Evolutionary conservation across 345 rosid genomes (phyloP), one percentile per base, ranked within the genome.

Genomic region (Citrus maxima): DNA sequence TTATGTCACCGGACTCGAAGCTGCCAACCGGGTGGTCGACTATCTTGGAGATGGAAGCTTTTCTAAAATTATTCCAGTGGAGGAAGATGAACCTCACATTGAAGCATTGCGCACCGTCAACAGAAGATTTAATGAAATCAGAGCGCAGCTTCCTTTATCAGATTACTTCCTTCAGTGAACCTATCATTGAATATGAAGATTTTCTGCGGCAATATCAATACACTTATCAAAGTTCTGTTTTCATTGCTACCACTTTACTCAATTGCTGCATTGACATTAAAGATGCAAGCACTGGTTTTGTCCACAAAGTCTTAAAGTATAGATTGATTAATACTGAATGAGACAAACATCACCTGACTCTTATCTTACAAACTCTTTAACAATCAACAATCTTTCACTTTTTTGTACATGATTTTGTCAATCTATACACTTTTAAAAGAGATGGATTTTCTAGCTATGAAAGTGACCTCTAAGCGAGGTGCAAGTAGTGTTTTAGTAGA

Each of bases 41-140:
- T 80, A 82, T 65, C 83, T 89, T 22, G 87, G 80, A 79, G 84
- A 84, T 16, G 93, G 94, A 81, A 82, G 84, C 73, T 87, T 85
- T 38, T 87, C 88, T 14, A 85, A 79, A 73, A 86, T 89, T 59
- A 75, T 90, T 51, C 87, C 90, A 18, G 86, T 87, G 0, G 88
- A 87, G 79, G 91, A 88, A 84, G 93, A 87, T 56, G 91, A 92
- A 67, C 87, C 82, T 72, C 93, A 87, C 70, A 79, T 88, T n/a
- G 80, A 90, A 81, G 85, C 87, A 69, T 85, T 82, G 1, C 76
- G 88, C 4, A 72, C 14, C 84, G 78, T 91, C 21, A 88, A 88
- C 82, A 80, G 90, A 77, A 83, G 84, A 70, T 30, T 92, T 7
- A 75, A 81, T 35, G 88, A 90, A 75, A 37, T 90, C 67, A 80